Evolutionary conservation across 441 rosid genomes (phyloP).

Genomic region (Gossypium gossypioides): DNA sequence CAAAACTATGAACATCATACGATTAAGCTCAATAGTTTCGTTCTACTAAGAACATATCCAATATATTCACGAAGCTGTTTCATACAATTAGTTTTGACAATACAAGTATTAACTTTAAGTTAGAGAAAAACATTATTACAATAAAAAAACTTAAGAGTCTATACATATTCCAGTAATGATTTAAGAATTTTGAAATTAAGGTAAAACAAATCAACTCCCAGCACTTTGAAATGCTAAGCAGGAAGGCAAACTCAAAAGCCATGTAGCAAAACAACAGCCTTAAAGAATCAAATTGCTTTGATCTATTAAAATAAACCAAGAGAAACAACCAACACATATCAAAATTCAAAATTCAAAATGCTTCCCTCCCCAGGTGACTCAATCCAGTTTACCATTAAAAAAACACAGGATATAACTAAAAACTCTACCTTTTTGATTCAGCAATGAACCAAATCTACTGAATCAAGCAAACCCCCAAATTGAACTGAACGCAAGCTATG

Average conservation of each 20-base stretch:
- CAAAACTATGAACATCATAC: no score
- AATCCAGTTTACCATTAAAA: slow-evolving; percentile 20
- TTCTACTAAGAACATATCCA: no score
- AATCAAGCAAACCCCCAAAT: slow-evolving; percentile 19
- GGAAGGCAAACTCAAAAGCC: not conserved
- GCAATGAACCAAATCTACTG: slow-evolving; percentile 17
- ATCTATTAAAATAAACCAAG: slow-evolving; percentile 18
- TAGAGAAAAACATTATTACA: not conserved
- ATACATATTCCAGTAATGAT: not conserved
- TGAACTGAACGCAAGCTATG: slow-evolving; percentile 13
- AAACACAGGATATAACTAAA: not conserved
- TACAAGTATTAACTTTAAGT: not conserved
- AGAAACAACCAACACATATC: slow-evolving; percentile 1
- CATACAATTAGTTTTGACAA: not conserved
- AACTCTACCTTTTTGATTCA: slow-evolving; percentile 15
- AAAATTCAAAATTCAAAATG: slow-evolving; percentile 10
- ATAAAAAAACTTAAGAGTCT: not conserved
- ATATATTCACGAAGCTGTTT: no score
- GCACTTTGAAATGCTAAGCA: not conserved
- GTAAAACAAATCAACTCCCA: not conserved
- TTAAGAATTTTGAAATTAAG: not conserved
- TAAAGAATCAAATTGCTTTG: slow-evolving; percentile 12
- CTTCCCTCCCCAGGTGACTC: slow-evolving; percentile 16
- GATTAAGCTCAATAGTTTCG: no score
- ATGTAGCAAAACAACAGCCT: no score